phyloP scores from a whole-genome alignment of 768 basidiomycete genomes.

The Podaxis sp. region DNA sequence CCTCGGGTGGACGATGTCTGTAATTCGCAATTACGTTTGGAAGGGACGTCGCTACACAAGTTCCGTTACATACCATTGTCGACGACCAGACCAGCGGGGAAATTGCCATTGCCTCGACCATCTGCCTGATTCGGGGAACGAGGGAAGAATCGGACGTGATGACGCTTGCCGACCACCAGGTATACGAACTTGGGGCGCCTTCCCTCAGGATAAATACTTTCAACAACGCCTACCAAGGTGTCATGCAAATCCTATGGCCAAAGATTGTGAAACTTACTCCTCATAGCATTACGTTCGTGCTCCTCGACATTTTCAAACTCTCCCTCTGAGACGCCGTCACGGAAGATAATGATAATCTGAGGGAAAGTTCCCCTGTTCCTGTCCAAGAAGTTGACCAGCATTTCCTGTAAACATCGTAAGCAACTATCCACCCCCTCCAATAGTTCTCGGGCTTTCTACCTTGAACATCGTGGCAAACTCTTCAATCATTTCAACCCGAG shows the following conservation, averaged over 20 bases:
- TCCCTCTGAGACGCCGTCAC: slow-evolving; percentile 48
- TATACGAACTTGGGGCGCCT: slow-evolving; percentile 43
- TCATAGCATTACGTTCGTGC: slow-evolving; percentile 46
- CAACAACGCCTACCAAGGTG: background rate
- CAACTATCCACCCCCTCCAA: background rate
- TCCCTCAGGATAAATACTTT: slow-evolving; percentile 12
- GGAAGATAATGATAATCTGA: slow-evolving; percentile 40
- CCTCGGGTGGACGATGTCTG: slow-evolving; percentile 41
- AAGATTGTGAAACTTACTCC: slow-evolving; percentile 29
- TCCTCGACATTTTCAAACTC: slow-evolving; percentile 36
- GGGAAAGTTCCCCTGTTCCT: slow-evolving; percentile 22
- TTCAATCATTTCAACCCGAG: slow-evolving; percentile 47
- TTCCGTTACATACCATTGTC: slow-evolving; percentile 20
- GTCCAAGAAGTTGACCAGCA: slow-evolving; percentile 22
- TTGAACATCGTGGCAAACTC: slow-evolving; percentile 40
- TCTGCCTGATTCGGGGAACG: slow-evolving; percentile 19
- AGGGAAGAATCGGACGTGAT: slow-evolving; percentile 50
- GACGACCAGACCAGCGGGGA: slow-evolving; percentile 45
- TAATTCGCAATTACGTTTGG: slow-evolving; percentile 9
- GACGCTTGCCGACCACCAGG: slow-evolving; percentile 65
- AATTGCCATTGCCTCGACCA: slow-evolving; percentile 47
- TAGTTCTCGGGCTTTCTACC: slow-evolving; percentile 17
- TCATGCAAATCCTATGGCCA: background rate
- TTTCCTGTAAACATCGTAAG: slow-evolving; percentile 12
- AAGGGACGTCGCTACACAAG: slow-evolving; percentile 15